These are phyloP conservation scores for Trichoderma hamatum DNA, from an alignment of 2,329 filamentous ascomycete genomes.

Conservation along the genomic window DNA sequence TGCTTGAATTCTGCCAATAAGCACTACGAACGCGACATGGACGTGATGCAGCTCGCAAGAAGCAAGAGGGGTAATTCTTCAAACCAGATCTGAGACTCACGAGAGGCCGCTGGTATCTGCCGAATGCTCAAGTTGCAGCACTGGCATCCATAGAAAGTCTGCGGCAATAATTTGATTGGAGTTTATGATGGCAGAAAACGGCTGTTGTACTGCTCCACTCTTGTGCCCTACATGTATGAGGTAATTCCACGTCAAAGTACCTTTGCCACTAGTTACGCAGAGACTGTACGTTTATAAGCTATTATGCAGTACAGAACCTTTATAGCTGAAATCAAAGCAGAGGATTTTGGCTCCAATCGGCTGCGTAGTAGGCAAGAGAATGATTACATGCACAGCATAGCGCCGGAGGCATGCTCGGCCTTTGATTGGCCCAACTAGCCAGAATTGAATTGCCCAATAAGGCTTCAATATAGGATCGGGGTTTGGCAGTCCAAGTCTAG, in stretches of 20 bases:
- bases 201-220: background rate
- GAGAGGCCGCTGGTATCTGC: background rate
- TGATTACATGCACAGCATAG: too few species aligned
- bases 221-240: background rate
- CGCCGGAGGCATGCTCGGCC: background rate
- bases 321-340: background rate
- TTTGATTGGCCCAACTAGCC: background rate
- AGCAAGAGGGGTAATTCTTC: background rate
- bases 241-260: background rate
- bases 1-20: background rate
- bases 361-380: too few species aligned
- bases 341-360: background rate
- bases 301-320: background rate
- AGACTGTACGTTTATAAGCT: background rate
- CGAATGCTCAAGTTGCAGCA: background rate
- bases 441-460: background rate
- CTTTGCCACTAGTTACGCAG: background rate
- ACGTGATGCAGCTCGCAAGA: background rate
- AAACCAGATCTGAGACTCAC: background rate
- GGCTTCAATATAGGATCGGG: background rate
- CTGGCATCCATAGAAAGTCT: background rate
- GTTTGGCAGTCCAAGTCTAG: background rate
- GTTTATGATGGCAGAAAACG: background rate
- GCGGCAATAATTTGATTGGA: background rate
- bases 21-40: background rate